Conservation (phyloP, 164 flowering plant species). For the Hamamelis virginiana region DNA sequence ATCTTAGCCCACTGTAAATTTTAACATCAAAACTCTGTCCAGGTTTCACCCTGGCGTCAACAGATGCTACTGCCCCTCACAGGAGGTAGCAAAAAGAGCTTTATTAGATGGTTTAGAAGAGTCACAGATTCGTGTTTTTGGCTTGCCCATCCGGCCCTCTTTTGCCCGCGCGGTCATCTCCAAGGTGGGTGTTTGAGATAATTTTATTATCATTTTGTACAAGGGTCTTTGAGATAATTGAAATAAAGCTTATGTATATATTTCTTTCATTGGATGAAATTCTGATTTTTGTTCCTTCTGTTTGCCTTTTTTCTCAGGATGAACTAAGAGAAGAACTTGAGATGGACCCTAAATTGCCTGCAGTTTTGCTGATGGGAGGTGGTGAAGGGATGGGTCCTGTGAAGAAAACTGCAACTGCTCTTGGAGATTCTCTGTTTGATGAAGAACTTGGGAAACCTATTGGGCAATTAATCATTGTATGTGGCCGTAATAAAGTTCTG, state of each 20-base stretch:
- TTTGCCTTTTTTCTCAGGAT: conserved; percentile 36
- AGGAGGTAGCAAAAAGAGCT: conserved; percentile 90
- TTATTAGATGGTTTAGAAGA: conserved; percentile 65
- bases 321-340: conserved; percentile 72
- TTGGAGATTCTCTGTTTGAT: conserved; percentile 69
- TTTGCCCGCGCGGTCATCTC: conserved; percentile 69
- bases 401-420: conserved; percentile 82
- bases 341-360: conserved; percentile 81
- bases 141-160: conserved; percentile 88
- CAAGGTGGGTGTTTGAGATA: conserved; percentile 45
- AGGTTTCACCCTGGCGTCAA: conserved; percentile 92
- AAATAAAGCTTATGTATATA: neutral
- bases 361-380: conserved; percentile 95
- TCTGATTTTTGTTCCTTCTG: neutral
- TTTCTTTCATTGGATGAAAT: neutral
- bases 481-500: conserved; percentile 78
- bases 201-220: too few species aligned
- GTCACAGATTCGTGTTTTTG: conserved; percentile 77
- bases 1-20: neutral
- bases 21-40: conserved; percentile 5
- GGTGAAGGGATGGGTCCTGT: conserved; percentile 99
- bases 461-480: conserved; percentile 77
- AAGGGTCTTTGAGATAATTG: neutral
- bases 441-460: conserved; percentile 58
- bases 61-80: conserved; percentile 93